Evolutionary conservation across 1,139 yeast species (phyloP).

Genomic region (Diutina mesorugosa): DNA sequence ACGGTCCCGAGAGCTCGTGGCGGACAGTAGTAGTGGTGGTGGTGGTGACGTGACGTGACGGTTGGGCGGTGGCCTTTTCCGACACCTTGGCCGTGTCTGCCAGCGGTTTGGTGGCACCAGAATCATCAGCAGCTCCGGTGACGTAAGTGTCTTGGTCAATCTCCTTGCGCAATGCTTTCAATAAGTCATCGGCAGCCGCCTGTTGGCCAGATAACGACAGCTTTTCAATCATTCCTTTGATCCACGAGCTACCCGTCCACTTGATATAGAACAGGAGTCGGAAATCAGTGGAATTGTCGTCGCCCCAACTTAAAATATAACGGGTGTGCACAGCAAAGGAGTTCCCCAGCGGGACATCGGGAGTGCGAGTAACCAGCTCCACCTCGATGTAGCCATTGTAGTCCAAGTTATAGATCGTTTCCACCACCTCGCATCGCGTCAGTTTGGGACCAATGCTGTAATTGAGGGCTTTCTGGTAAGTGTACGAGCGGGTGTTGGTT

Average conservation of each 20-base stretch:
- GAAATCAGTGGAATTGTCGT: conserved; percentile 25
- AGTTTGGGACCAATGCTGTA: conserved; percentile 48
- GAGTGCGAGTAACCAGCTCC: conserved; percentile 30
- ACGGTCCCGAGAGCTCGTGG: background rate
- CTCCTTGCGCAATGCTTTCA: conserved; percentile 18
- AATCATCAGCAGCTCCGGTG: conserved; percentile 3
- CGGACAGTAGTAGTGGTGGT: conserved; percentile 38
- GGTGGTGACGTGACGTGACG: conserved; percentile 6
- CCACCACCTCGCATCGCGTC: conserved; percentile 37
- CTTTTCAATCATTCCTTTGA: conserved; percentile 40
- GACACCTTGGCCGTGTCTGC: background rate
- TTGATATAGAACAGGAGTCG: conserved; percentile 30
- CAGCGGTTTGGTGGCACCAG: conserved; percentile 3
- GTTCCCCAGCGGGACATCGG: conserved; percentile 50
- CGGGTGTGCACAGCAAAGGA: conserved; percentile 39
- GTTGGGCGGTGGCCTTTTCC: background rate
- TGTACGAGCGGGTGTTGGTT: conserved; percentile 23
- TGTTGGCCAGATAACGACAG: conserved; percentile 36
- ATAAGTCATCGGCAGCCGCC: conserved; percentile 21
- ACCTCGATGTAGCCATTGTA: conserved; percentile 24
- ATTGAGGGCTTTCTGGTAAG: conserved; percentile 34
- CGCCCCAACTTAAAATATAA: conserved; percentile 36
- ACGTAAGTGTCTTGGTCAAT: conserved; percentile 12
- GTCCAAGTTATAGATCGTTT: conserved; percentile 28
- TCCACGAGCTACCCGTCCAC: conserved; percentile 49